Evolutionary conservation across 352 stramenopile genomes (phyloP).

Genomic region (Phytophthora citrophthora): DNA sequence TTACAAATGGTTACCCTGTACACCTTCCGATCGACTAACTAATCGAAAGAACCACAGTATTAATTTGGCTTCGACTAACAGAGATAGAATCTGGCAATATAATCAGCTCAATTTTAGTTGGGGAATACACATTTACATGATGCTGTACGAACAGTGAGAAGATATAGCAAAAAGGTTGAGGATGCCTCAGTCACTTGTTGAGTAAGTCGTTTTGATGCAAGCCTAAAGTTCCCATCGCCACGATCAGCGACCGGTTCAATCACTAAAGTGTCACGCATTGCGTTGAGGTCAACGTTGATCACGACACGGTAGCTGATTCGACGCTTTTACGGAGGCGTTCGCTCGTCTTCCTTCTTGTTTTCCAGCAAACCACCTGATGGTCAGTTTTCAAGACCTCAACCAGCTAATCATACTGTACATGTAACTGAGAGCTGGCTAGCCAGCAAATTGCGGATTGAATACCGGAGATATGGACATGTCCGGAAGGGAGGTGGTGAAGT

Average conservation of each 20-base stretch:
- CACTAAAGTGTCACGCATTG: not conserved
- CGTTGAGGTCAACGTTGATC: not conserved
- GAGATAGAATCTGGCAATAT: no score
- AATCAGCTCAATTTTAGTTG: no score
- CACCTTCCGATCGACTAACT: no score
- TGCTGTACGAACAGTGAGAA: conserved; percentile 4
- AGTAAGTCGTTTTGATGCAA: no score
- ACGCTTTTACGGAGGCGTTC: conserved; percentile 14
- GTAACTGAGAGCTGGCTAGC: no score
- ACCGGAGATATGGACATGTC: no score
- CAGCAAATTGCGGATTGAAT: no score
- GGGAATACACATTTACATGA: no score
- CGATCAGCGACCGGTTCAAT: not conserved
- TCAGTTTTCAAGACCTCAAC: not conserved
- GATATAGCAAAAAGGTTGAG: not conserved
- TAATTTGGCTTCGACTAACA: no score
- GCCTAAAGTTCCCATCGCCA: not conserved
- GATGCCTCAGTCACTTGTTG: not conserved
- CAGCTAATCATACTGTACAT: not conserved
- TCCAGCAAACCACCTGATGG: conserved; percentile 23
- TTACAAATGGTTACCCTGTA: no score
- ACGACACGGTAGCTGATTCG: not conserved
- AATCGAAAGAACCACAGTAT: no score
- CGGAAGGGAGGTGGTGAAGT: no score
- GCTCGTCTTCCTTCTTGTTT: conserved; percentile 11